Conservation (phyloP, 108 stramenopile genomes). For the Nitzschia palea region DNA sequence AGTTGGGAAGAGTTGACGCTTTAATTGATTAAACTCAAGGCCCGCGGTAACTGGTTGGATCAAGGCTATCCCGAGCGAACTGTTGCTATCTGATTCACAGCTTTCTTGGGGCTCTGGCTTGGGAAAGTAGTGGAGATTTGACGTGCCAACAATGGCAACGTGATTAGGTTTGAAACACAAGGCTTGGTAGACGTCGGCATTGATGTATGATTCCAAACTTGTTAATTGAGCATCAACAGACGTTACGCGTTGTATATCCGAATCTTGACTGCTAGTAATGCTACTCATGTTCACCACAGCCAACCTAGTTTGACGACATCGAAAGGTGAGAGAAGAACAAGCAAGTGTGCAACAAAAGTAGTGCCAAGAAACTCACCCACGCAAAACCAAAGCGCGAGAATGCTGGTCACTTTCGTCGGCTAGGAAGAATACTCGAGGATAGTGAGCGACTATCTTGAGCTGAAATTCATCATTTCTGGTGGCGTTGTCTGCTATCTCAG, state of each 20-base stretch:
- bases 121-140: slow-evolving; percentile 2
- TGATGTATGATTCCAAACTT: slow-evolving; percentile 62
- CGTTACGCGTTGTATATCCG: slow-evolving; percentile 7
- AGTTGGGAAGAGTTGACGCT: slow-evolving; percentile 43
- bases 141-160: slow-evolving; percentile 21
- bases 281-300: slow-evolving; percentile 48
- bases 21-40: slow-evolving; percentile 41
- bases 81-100: not conserved
- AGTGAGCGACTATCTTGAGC: slow-evolving; percentile 58
- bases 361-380: slow-evolving; percentile 45
- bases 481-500: not conserved
- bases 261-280: slow-evolving; percentile 11
- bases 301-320: slow-evolving; percentile 25
- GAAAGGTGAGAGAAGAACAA: not conserved
- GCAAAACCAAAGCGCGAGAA: slow-evolving; percentile 64
- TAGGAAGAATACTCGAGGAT: slow-evolving; percentile 73
- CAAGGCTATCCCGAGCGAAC: slow-evolving; percentile 54
- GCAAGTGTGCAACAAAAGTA: too few species aligned
- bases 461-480: slow-evolving; percentile 26
- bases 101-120: not conserved
- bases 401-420: slow-evolving; percentile 66
- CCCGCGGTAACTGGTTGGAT: slow-evolving; percentile 70
- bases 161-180: slow-evolving; percentile 33
- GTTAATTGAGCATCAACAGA: slow-evolving; percentile 48
- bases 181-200: slow-evolving; percentile 45